Base-by-base conservation (phyloP, 1,284 basidiomycete genomes). In the Schizophyllum commune region DNA sequence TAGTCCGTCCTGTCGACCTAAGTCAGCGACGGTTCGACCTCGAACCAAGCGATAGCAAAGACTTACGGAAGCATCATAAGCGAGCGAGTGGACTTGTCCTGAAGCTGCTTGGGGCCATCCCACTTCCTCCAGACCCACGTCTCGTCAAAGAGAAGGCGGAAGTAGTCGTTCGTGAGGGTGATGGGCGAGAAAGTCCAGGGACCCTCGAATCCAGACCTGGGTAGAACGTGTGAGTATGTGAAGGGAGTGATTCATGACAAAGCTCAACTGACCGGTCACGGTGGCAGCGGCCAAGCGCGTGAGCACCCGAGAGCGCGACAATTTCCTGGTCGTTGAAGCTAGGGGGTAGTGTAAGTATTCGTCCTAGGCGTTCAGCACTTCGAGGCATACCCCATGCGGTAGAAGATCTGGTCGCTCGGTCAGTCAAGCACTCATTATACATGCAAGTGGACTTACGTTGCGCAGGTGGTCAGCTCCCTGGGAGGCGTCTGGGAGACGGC, bases 321-420 rank as follows among this genome's bases (percentile, higher is more conserved):
- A 96, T 96, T 76, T 96, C 94, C 75, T 95, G 93, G 78, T 98
- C 96, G 74, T 96, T 93, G 83, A 98, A 96, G 61, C 78, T 79
- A 54, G 17, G 58, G 52, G 4, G 57, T n/a, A 56, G 33, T 3
- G 57, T 62, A 33, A 62, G 58, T 63, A 58, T 59, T 8, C 55
- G 4, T 52, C 55, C 5, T 59, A 56, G 61, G 27, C 13, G 20
- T 39, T 59, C 32, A 54, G 17, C 22, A 69, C 77, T 74, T 56
- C 20, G 39, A 22, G 27, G 65, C 71, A 53, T 67, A 77, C 77
- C 92, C 93, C 92, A 95, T 94, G 68, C 94, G 91, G 77, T 92
- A 87, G 78, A 96, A 96, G 73, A 97, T 91, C 83, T 89, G 32
- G 34, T 59, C 51, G 59, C 39, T 56, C 32, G 51, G 61, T 57